Evolutionary conservation across 1,284 basidiomycete species (phyloP).

Genomic region (Termitomyces sp.): DNA sequence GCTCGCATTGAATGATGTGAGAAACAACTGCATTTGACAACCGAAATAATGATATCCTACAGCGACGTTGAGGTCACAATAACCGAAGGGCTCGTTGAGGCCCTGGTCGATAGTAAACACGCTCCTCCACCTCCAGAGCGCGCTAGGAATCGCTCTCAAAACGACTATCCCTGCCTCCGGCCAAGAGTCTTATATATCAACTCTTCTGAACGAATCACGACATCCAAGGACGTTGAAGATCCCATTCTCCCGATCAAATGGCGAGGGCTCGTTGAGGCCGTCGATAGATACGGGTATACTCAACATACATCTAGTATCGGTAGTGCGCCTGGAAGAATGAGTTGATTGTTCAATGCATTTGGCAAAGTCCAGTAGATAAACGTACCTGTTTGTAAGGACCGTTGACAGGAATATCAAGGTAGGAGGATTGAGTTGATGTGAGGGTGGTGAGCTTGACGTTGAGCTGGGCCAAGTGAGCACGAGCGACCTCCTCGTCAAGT

Average conservation of each 20-base stretch:
- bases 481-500: conserved; percentile 98
- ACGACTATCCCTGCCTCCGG: conserved; percentile 28
- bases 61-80: conserved; percentile 9
- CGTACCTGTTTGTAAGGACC: conserved; percentile 88
- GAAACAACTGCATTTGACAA: not conserved
- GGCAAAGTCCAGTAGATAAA: conserved; percentile 5
- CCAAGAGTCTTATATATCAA: conserved; percentile 36
- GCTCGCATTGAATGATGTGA: too few species aligned
- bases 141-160: conserved; percentile 17
- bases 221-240: conserved; percentile 58
- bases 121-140: conserved; percentile 18
- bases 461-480: conserved; percentile 87
- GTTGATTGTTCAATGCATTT: not conserved
- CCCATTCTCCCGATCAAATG: conserved; percentile 46
- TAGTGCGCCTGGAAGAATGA: conserved; percentile 25
- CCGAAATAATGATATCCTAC: not conserved
- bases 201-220: conserved; percentile 35
- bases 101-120: conserved; percentile 21
- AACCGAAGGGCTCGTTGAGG: conserved; percentile 41
- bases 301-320: conserved; percentile 43
- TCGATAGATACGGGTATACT: conserved; percentile 33
- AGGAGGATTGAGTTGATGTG: conserved; percentile 75
- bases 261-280: conserved; percentile 76
- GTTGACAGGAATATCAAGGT: conserved; percentile 86
- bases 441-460: conserved; percentile 93